These are phyloP conservation scores for Solanum okadae DNA, from an alignment of 257 asterid species.

Conservation along the genomic window DNA sequence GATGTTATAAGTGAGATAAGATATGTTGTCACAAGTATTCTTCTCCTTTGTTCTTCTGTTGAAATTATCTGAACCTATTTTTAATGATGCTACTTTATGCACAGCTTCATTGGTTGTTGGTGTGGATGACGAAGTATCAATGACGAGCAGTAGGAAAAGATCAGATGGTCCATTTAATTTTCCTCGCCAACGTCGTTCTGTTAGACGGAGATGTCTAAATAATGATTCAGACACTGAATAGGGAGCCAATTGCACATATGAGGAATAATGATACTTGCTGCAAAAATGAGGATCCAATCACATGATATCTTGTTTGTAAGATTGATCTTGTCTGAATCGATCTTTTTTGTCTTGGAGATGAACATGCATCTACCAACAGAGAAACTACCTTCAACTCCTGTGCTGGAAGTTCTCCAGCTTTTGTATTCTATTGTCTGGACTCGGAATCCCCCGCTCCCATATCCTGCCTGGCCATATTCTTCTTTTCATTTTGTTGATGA, in stretches of 20 bases:
- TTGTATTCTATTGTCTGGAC: neutral
- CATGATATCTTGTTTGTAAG: constrained; percentile 7
- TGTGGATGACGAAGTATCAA: constrained; percentile 35
- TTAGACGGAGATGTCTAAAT: constrained; percentile 62
- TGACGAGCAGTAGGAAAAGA: constrained; percentile 55
- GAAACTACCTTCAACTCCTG: neutral
- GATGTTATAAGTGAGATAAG: neutral
- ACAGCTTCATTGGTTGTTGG: constrained; percentile 67
- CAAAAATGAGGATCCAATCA: constrained; percentile 1
- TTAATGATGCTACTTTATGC: neutral
- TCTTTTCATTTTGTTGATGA: neutral
- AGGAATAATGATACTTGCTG: neutral
- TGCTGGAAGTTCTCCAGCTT: constrained; percentile 4
- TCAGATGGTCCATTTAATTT: constrained; percentile 66
- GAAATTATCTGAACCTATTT: neutral
- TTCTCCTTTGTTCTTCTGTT: neutral
- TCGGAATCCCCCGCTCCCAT: neutral
- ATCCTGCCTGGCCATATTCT: neutral
- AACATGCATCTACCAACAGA: constrained; percentile 1
- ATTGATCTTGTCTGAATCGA: neutral
- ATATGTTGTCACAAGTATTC: neutral
- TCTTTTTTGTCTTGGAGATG: neutral
- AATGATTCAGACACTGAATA: constrained; percentile 78
- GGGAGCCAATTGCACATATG: neutral
- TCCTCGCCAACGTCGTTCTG: constrained; percentile 90